Evolutionary conservation across 352 stramenopile species (phyloP).

Genomic region (Elongisporangium prolatum): DNA sequence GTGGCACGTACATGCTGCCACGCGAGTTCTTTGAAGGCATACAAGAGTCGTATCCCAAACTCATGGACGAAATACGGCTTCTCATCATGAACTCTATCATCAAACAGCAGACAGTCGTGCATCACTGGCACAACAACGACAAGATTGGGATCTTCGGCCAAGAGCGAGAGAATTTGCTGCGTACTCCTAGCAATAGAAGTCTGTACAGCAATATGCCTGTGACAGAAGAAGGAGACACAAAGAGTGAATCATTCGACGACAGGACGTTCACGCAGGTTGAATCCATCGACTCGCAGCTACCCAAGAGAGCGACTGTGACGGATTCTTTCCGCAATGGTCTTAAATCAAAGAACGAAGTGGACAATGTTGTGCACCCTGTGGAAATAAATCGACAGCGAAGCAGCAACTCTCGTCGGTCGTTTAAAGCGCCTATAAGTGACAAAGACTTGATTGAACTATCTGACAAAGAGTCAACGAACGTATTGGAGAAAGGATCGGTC

Average conservation of each 20-base stretch:
- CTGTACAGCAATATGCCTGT: background rate
- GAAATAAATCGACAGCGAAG: background rate
- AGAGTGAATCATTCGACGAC: background rate
- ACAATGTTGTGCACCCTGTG: background rate
- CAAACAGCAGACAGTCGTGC: constrained; percentile 65
- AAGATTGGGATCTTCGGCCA: constrained; percentile 46
- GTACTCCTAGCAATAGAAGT: background rate
- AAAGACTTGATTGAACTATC: background rate
- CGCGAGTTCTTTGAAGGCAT: constrained; percentile 56
- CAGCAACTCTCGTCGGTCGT: background rate
- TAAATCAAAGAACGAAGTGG: background rate
- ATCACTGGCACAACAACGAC: constrained; percentile 73
- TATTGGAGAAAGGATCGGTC: background rate
- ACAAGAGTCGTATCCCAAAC: constrained; percentile 40
- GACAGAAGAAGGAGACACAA: background rate
- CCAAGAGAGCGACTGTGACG: background rate
- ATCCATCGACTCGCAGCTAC: background rate
- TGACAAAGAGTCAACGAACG: background rate
- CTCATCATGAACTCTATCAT: constrained; percentile 75
- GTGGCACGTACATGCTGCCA: constrained; percentile 58
- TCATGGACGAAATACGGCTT: constrained; percentile 61
- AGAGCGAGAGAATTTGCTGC: constrained; percentile 35
- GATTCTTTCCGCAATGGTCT: background rate
- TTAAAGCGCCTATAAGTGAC: background rate
- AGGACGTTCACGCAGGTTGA: background rate